phyloP scores from a whole-genome alignment of 169 alveolate genomes.

The Plasmodium sp. region DNA sequence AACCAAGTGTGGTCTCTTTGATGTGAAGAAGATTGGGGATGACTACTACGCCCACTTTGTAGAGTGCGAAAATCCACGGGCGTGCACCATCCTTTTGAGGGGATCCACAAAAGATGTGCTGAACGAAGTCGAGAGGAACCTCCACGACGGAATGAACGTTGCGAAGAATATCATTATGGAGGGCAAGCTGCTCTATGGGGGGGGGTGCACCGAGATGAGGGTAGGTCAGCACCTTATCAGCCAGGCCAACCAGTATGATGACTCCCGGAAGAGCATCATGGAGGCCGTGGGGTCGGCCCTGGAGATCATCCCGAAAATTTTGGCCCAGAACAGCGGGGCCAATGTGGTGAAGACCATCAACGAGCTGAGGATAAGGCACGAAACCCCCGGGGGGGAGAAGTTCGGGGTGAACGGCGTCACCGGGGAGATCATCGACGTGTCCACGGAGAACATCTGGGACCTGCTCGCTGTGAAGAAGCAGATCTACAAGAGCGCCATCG shows the following conservation, averaged over 20 bases:
- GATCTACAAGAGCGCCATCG: constrained; percentile 96
- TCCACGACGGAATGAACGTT: constrained; percentile 98
- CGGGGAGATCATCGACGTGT: constrained; percentile 92
- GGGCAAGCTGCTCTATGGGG: constrained; percentile 99
- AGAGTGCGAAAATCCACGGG: constrained; percentile 94
- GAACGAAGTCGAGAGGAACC: constrained; percentile 97
- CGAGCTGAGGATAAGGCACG: constrained; percentile 92
- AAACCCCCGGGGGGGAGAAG: constrained; percentile 79
- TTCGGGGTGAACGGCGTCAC: constrained; percentile 96
- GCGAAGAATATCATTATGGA: constrained; percentile 97
- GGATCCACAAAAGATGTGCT: constrained; percentile 99
- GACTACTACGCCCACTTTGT: constrained; percentile 89
- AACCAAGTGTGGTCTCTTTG: constrained; percentile 96
- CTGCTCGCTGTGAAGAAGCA: constrained; percentile 96
- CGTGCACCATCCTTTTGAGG: constrained; percentile 97
- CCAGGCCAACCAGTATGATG: constrained; percentile 79
- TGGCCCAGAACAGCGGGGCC: constrained; percentile 99
- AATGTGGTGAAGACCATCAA: constrained; percentile 94
- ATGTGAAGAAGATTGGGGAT: constrained; percentile 94
- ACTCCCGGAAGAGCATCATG: constrained; percentile 89
- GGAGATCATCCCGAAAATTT: constrained; percentile 98
- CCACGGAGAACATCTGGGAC: constrained; percentile 93
- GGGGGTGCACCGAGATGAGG: constrained; percentile 99
- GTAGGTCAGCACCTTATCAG: constrained; percentile 93
- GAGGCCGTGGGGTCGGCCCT: constrained; percentile 98